These are phyloP conservation scores for Paecilomyces sp. DNA, from an alignment of 2,329 filamentous ascomycete species.

Conservation along the genomic window DNA sequence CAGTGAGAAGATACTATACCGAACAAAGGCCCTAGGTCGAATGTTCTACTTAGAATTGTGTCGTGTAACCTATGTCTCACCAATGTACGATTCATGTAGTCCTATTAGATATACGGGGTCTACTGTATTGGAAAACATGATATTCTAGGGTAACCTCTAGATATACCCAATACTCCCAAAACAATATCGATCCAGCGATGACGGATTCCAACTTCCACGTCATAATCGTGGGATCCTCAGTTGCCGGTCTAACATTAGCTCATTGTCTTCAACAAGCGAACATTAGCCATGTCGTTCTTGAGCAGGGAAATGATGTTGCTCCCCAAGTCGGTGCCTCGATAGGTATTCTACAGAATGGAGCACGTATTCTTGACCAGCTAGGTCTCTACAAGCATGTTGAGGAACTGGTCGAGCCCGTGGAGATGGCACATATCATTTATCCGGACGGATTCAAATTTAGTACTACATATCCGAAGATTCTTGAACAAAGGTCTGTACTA, in stretches of 20 bases:
- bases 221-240: constrained; percentile 43
- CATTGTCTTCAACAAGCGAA: constrained; percentile 37
- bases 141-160: background rate
- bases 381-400: constrained; percentile 27
- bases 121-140: background rate
- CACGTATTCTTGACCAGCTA: constrained; percentile 44
- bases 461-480: constrained; percentile 2
- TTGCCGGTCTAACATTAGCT: constrained; percentile 43
- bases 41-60: too few relatives aligned
- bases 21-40: too few relatives aligned
- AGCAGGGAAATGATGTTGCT: constrained; percentile 32
- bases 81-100: background rate
- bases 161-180: background rate
- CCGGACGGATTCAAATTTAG: constrained; percentile 7
- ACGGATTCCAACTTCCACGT: constrained; percentile 15
- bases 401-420: constrained; percentile 9
- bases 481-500: constrained; percentile 5
- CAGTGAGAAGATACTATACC: too few relatives aligned
- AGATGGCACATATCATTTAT: constrained; percentile 4
- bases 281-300: constrained; percentile 45
- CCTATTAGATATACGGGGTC: background rate
- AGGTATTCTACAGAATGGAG: constrained; percentile 35
- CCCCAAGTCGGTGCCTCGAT: constrained; percentile 42
- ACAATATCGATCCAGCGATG: background rate
- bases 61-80: background rate